Base-by-base conservation (phyloP, 495 filamentous ascomycete species). In the Tuber borchii region DNA sequence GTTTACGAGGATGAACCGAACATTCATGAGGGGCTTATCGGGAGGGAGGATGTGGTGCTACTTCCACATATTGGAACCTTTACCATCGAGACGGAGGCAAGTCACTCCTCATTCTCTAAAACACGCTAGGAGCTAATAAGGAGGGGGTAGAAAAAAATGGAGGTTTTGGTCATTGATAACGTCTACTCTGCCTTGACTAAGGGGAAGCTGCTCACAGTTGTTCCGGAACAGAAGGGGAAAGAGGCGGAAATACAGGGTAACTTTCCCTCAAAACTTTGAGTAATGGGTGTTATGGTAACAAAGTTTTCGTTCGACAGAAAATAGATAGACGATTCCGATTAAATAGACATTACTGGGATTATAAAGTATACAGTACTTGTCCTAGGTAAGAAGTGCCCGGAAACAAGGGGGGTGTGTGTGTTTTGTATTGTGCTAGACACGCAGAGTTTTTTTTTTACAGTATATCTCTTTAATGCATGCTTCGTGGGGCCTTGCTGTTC, bases 11-110 rank as follows among this genome's bases (percentile, higher is more conserved):
- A 90, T 40, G 91, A 93, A 82, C 91, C 91, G 14, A 86, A 86
- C 72, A 84, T 92, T 22, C 89, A 92, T 75, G 87, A 88, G 26
- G 89, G 89, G 0, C 80, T 92, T 45, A 70, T 91, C 4, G 83
- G 82, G 39, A 91, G 91, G 73, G 86, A 86, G 37, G 86, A 89
- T 81, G 88, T 90, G 10, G 83, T 91, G 71, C 84, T 92, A 40
- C 83, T 92, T 34, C 90, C 90, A 72, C 90, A 92, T 82, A 88
- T 92, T 87, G 90, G 90, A 2, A 92, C 90, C 31, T 90, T 86
- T 84, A 91, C 90, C 17, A 79, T 85, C 31, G 90, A 92, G 86
- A 88, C 89, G 74, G 74, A 84, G 87, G 78, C 75, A 65, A 19
- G 70, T 40, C 65, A 65, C 56, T 16, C 83, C 37, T 75, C 19